A percentile compares a stretch with the other conserved stretches of the same genome.
phyloP scores from a whole-genome alignment of 805 yeast genomes.

The Ogataea methanolica region DNA sequence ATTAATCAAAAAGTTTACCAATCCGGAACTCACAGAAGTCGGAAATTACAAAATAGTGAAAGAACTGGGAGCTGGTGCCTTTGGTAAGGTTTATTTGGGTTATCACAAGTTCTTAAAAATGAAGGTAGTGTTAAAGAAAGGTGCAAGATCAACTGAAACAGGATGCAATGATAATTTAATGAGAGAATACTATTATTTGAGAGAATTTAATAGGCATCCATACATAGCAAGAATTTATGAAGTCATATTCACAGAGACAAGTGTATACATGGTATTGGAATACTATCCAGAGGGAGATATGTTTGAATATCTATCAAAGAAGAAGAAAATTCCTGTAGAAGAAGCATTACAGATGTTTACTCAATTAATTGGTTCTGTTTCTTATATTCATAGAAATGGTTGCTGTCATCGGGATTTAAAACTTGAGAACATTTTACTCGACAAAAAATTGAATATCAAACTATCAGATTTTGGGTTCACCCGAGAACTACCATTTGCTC shows the following conservation, averaged over 20 bases:
- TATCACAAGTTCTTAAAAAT: conserved; percentile 66
- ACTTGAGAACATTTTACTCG: conserved; percentile 70
- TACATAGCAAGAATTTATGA: conserved; percentile 84
- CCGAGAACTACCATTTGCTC: conserved; percentile 50
- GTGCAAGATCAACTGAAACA: conserved; percentile 38
- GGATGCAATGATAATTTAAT: conserved; percentile 76
- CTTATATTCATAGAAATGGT: conserved; percentile 71
- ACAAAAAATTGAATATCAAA: conserved; percentile 57
- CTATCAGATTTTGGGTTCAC: conserved; percentile 94
- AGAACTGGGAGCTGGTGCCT: conserved; percentile 87
- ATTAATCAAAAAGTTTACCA: conserved; percentile 31
- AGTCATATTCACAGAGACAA: conserved; percentile 71
- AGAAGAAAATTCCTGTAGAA: conserved; percentile 44
- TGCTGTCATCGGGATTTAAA: conserved; percentile 83
- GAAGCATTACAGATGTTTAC: conserved; percentile 53
- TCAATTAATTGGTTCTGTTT: conserved; percentile 61
- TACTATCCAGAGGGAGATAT: conserved; percentile 81
- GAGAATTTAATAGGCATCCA: conserved; percentile 71
- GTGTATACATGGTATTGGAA: conserved; percentile 84
- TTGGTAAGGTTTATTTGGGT: conserved; percentile 89
- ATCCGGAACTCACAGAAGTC: conserved; percentile 51
- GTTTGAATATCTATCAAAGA: conserved; percentile 57
- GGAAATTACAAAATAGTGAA: conserved; percentile 75
- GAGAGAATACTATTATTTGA: conserved; percentile 83
- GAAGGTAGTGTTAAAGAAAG: conserved; percentile 83